Evolutionary conservation across 805 yeast species (phyloP), one percentile per base, ranked within the genome.

Genomic region (Pichia gijzeniarum): DNA sequence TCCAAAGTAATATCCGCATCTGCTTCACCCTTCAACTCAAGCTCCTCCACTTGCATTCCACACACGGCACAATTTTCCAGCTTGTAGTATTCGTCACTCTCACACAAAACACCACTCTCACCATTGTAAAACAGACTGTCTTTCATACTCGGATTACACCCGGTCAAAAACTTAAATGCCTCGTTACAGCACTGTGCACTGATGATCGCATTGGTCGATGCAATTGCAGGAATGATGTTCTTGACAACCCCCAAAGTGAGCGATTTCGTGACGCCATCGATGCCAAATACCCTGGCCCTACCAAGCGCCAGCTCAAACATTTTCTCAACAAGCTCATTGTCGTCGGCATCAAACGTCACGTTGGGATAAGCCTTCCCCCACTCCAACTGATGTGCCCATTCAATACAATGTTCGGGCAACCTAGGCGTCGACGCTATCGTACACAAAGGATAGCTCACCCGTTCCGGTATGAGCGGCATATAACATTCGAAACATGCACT

Each of bases 381-480:
- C 53, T 78, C 81, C 3, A 86, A 68, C 28, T 80, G 82, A 48
- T 79, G 77, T 1, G 91, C 89, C 84, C 93, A 91, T 61, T 90
- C 96, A 9, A 91, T 81, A 56, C 97, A 89, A 63, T 91, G 98
- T 55, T 90, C 96, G 0, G 96, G 93, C 8, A 88, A 64, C 49
- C 98, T 67, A n/a, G 98, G 98, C 8, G 93, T 88, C 48, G 89
- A 85, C 2, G 96, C 95, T 42, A 93, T 82, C 0, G 98, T 93
- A 63, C 98, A 93, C 53, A 91, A 80, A 2, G 98, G 97, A 54
- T 80, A 86, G 0, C 88, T 81, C 9, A 70, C 68, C 49, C 74
- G 77, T 1, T 73, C 72, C 10, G 85, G 77, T 35, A 89, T 68
- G 61, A 95, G 74, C 48, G 82, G 85, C 43, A 86, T 68, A 5